Evolutionary conservation across 23 red algal species (phyloP), one percentile per base, ranked within the genome.

Genomic region (Gracilaria caudata): DNA sequence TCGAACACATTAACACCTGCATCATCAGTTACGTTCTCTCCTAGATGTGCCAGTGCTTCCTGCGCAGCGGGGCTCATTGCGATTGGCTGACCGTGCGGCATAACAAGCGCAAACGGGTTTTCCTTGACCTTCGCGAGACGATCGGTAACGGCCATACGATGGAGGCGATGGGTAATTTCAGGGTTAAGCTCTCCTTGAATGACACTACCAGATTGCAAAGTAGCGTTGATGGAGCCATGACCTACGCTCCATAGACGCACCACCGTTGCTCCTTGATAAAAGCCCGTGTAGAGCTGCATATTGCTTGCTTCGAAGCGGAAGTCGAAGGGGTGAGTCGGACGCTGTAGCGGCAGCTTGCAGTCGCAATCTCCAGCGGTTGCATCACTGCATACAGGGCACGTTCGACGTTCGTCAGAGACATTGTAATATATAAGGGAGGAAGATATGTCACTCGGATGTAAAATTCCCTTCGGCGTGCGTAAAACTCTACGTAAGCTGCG

Each of bases 261-360:
- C 10, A 89, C 85, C 1, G 85, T 89, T 8, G 85, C 85, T 58
- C 85, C 85, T 79, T 89, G 85, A 78, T 89, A 89, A 70, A 89
- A 89, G 54, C 85, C 85, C 10, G 85, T 79, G 60, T 89, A 89
- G 25, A 89, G 39, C 47, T 72, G 63, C 85, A 89, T 89, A 44
- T 89, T 89, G 59, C 72, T 89, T 19, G 68, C 85, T 64, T 89
- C 85, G 39, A 54, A 89, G 3, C 68, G 71, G 68, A 89, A 89
- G 32, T 89, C 85, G 26, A 89, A 72, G 21, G 85, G 85, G 36
- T 89, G 85, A 29, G 44, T 30, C 12, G 85, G 85, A 10, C 85
- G 85, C 32, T 72, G 85, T n/a, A 77, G 39, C 37, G 73, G 85
- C 26, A 89, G 41, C 51, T 59, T 68, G 72, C 85, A 89, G 4